These are phyloP conservation scores for Hyaloscypha variabilis DNA, from an alignment of 495 filamentous ascomycete species.

Conservation along the genomic window DNA sequence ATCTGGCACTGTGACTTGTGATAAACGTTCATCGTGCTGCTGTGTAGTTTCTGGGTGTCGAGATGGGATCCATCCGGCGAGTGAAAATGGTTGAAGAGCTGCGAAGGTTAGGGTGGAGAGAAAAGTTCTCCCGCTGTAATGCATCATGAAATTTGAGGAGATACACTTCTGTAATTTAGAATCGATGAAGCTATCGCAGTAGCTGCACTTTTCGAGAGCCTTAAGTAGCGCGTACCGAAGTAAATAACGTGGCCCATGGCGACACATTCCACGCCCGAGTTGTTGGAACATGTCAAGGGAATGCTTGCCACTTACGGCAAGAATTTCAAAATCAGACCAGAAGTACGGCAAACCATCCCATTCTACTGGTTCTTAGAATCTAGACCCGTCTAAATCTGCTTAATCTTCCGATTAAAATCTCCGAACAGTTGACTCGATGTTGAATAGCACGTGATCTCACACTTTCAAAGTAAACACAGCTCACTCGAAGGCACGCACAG, in stretches of 20 bases:
- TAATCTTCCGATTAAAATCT: too few species aligned
- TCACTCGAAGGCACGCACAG: too few species aligned
- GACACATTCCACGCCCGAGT: slow-evolving; percentile 11
- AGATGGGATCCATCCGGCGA: not conserved
- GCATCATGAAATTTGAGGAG: slow-evolving; percentile 1
- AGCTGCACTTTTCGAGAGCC: too few species aligned
- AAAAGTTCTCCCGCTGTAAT: not conserved
- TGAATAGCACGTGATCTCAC: too few species aligned
- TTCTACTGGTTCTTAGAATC: too few species aligned
- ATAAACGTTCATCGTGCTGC: not conserved
- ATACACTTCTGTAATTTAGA: not conserved
- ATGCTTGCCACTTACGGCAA: too few species aligned
- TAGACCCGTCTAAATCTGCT: too few species aligned
- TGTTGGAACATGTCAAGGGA: not conserved
- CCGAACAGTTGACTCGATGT: too few species aligned
- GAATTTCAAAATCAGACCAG: too few species aligned
- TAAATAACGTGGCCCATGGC: slow-evolving; percentile 2
- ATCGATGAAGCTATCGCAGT: not conserved
- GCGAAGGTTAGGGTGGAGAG: slow-evolving; percentile 1
- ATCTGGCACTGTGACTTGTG: not conserved
- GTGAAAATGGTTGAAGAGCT: not conserved
- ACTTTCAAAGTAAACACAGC: too few species aligned
- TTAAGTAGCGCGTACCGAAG: not conserved
- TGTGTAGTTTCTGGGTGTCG: not conserved
- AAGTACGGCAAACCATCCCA: too few species aligned